Evolutionary conservation across 2,329 filamentous ascomycete genomes (phyloP), one percentile per base, ranked within the genome.

Genomic region (Taxawa tesnikishii): DNA sequence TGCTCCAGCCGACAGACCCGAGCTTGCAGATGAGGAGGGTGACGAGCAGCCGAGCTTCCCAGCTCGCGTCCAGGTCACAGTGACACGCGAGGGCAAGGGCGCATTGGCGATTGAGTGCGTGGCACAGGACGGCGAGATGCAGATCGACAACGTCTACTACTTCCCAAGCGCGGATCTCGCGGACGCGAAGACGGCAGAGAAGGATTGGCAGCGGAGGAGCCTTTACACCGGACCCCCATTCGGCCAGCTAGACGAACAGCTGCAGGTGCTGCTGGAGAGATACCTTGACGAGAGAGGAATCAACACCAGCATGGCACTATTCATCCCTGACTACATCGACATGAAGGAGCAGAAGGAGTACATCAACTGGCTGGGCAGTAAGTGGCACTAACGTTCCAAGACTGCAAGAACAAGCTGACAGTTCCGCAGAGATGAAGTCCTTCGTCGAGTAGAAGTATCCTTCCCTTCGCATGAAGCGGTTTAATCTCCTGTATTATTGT

Each of bases 311-410:
- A 72, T 98, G 48, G 88, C 87, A 33, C 65, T 87, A 45, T 94
- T 96, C 59, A 79, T 93, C 27, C 84, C 87, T 23, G 87, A 96
- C 58, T 98, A 94, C 65, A 87, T 96, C 52, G 85, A 96, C 55
- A 75, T 82, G 62, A 98, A 98, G 78, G 90, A 98, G 74, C 88
- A 96, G 74, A 81, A 77, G 63, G 90, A 98, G 70, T 98, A 98
- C 60, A 65, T 92, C 40, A 65, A 71, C 44, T 98, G 92, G 90
- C 66, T 98, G 58, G 72, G 76, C 58, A 75, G 70, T 71, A 58
- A 58, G 67, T 58, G 17, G 18, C 21, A 33, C 14, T 8, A 6
- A 19, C 17, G 11, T 6, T 13, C 16, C 15, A 4, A 14, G 15
- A 14, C n/a, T 6, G 5, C 5, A 25, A 12, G 11, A 19, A 17